Conservation (phyloP, 768 basidiomycete species). For the Russula griseocarnosa region DNA sequence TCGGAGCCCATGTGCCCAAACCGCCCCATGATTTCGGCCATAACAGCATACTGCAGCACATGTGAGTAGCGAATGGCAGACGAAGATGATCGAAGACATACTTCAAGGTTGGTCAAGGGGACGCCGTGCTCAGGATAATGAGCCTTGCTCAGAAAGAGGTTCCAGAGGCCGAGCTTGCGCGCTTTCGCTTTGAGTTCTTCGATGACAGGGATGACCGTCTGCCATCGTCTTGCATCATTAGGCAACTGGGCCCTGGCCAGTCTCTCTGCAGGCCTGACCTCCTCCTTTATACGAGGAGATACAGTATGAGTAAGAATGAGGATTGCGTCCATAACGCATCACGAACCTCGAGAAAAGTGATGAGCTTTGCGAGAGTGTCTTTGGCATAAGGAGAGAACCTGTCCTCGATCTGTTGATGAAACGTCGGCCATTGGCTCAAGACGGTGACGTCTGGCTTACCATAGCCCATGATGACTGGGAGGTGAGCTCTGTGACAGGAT, state of each 20-base stretch:
- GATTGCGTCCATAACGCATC: background rate
- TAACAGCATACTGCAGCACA: slow-evolving; percentile 76
- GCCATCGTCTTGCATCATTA: slow-evolving; percentile 72
- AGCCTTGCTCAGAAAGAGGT: slow-evolving; percentile 90
- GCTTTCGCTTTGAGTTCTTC: slow-evolving; percentile 86
- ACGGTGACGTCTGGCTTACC: slow-evolving; percentile 40
- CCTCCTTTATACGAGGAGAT: slow-evolving; percentile 53
- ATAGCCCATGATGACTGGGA: slow-evolving; percentile 86
- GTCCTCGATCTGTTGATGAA: slow-evolving; percentile 64
- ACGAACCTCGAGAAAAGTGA: slow-evolving; percentile 77
- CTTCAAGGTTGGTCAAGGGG: slow-evolving; percentile 91
- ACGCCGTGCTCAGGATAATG: slow-evolving; percentile 90
- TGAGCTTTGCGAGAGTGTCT: slow-evolving; percentile 76
- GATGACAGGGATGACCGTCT: slow-evolving; percentile 74
- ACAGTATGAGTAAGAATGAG: background rate
- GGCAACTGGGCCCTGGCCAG: slow-evolving; percentile 83
- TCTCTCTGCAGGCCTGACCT: slow-evolving; percentile 75
- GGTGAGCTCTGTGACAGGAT: slow-evolving; percentile 73
- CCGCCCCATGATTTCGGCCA: slow-evolving; percentile 93
- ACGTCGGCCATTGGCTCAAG: slow-evolving; percentile 15
- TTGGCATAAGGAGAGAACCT: slow-evolving; percentile 90
- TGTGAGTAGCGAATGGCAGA: background rate
- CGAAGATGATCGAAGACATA: slow-evolving; percentile 36
- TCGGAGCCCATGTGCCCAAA: slow-evolving; percentile 79
- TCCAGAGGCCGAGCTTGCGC: slow-evolving; percentile 89